Evolutionary conservation across 805 yeast genomes (phyloP).

Genomic region (Saccharomycopsis malanga): DNA sequence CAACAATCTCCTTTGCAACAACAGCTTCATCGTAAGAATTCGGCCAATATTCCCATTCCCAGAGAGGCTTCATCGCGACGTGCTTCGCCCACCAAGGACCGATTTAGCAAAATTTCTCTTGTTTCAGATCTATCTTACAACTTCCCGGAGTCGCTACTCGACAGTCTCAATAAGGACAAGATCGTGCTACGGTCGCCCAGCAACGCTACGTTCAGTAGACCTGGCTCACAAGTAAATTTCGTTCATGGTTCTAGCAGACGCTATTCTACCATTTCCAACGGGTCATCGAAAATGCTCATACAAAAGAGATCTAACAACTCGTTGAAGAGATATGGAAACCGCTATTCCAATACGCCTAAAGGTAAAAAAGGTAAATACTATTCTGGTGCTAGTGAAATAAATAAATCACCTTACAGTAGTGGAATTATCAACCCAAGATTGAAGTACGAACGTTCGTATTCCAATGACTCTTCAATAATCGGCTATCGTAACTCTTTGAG

Average conservation of each 20-base stretch:
- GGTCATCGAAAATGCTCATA: constrained; percentile 5
- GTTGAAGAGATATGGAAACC: neutral
- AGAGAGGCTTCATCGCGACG: neutral
- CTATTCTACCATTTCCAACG: constrained; percentile 10
- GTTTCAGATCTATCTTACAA: constrained; percentile 9
- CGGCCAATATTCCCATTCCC: neutral
- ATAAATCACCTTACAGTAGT: neutral
- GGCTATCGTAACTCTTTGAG: constrained; percentile 18
- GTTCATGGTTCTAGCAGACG: neutral
- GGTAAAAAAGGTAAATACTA: neutral
- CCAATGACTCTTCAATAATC: constrained; percentile 17
- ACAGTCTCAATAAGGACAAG: neutral
- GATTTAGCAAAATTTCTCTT: constrained; percentile 2
- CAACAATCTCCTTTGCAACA: neutral
- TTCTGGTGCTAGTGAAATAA: neutral
- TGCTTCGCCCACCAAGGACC: constrained; percentile 3
- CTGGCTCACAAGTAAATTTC: neutral
- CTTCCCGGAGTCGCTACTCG: constrained; percentile 3
- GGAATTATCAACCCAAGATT: neutral
- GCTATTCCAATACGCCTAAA: neutral
- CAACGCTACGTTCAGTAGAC: neutral
- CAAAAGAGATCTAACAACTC: constrained; percentile 9
- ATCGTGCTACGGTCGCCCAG: neutral
- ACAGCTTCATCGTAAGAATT: neutral
- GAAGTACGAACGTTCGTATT: constrained; percentile 4